Percentiles rank a stretch among this genome's conserved stretches.
Conservation (phyloP, 176 grass and related monocot species). For the Triticum aestivum region DNA sequence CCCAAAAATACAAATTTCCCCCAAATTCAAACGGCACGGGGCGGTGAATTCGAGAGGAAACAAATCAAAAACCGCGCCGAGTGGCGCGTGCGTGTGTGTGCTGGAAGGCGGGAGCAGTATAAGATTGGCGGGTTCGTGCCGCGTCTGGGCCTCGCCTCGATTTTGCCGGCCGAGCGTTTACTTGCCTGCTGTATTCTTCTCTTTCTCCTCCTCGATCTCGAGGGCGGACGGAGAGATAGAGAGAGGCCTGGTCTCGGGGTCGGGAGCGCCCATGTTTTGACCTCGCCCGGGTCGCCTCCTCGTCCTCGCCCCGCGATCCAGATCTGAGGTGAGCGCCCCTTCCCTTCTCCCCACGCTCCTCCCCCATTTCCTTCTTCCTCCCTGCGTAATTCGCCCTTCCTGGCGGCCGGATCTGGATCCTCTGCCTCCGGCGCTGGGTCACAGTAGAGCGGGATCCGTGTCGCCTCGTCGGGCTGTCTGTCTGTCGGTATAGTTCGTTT, state of each 20-base stretch:
- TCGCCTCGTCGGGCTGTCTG: background rate
- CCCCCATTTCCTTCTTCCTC: background rate
- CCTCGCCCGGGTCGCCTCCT: slow-evolving; percentile 25
- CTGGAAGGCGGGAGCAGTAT: background rate
- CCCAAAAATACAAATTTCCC: too few relatives aligned
- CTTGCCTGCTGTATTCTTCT: slow-evolving; percentile 11
- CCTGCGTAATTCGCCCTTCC: background rate
- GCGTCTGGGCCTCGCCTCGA: slow-evolving; percentile 29
- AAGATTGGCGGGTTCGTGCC: slow-evolving; percentile 47
- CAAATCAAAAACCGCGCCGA: too few relatives aligned
- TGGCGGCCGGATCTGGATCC: slow-evolving; percentile 8
- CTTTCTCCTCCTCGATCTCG: slow-evolving; percentile 22
- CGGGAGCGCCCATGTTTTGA: slow-evolving; percentile 34
- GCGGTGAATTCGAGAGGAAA: background rate
- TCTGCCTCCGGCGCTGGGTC: background rate
- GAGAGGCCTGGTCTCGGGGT: background rate
- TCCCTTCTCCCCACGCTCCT: background rate
- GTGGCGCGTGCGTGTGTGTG: too few relatives aligned
- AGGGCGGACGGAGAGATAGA: background rate
- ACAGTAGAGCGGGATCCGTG: background rate
- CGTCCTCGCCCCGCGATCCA: slow-evolving; percentile 20
- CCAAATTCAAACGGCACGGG: too few relatives aligned
- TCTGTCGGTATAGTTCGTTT: background rate
- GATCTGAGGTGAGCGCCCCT: slow-evolving; percentile 36
- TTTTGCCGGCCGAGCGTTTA: slow-evolving; percentile 39